phyloP scores from a whole-genome alignment of 1,284 basidiomycete species.

The Omphalotus olearius region DNA sequence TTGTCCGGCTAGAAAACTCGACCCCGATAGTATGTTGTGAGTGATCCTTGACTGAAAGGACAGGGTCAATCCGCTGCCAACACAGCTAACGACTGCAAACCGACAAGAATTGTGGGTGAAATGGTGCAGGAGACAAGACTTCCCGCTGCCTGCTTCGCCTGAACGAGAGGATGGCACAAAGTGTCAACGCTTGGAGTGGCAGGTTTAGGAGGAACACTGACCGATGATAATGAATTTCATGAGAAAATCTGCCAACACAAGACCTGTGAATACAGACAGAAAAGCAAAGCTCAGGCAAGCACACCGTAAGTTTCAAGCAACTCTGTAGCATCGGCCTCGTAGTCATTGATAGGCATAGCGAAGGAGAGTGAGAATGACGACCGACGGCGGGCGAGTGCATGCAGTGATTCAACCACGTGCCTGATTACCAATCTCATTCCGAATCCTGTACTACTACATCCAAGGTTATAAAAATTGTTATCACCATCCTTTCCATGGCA shows the following conservation, averaged over 20 bases:
- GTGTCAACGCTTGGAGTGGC: not conserved
- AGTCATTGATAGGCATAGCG: slow-evolving; percentile 55
- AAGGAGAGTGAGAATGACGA: not conserved
- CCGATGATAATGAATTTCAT: slow-evolving; percentile 98
- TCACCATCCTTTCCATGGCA: slow-evolving; percentile 89
- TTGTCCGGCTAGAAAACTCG: slow-evolving; percentile 87
- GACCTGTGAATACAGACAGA: slow-evolving; percentile 13
- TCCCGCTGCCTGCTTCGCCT: slow-evolving; percentile 97
- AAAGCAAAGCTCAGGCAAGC: slow-evolving; percentile 19
- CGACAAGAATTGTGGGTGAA: slow-evolving; percentile 92
- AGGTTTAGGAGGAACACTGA: slow-evolving; percentile 29
- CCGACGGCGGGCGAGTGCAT: not conserved
- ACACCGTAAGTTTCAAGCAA: slow-evolving; percentile 89
- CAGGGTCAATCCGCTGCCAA: slow-evolving; percentile 5
- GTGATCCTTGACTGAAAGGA: slow-evolving; percentile 82
- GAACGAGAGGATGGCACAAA: slow-evolving; percentile 8
- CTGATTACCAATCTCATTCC: too few species aligned
- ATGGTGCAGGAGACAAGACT: slow-evolving; percentile 93
- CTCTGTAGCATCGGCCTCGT: slow-evolving; percentile 79
- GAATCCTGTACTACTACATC: too few species aligned
- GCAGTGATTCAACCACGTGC: not conserved
- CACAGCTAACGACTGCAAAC: slow-evolving; percentile 27
- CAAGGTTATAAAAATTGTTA: too few species aligned
- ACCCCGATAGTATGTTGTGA: slow-evolving; percentile 98
- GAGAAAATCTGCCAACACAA: slow-evolving; percentile 71